Percentiles rank a stretch among this genome's conserved stretches.
phyloP scores from a whole-genome alignment of 1,284 basidiomycete species.

The Trametes versicolor region DNA sequence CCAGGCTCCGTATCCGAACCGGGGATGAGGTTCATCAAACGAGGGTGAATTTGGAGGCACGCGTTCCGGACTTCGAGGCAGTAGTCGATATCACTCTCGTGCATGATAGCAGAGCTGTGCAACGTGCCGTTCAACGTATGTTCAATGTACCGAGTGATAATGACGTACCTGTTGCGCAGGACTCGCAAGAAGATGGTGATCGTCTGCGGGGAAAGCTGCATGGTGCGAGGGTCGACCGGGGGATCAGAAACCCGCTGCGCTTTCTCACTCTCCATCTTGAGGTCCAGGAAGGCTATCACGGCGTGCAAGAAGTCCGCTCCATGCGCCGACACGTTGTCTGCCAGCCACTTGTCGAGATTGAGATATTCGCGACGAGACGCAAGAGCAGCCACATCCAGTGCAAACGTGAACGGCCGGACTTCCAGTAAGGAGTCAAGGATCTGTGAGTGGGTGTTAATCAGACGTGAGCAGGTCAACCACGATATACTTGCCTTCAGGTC shows the following conservation, averaged over 20 bases:
- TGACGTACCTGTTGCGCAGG: conserved; percentile 75
- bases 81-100: conserved; percentile 84
- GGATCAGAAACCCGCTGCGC: conserved; percentile 82
- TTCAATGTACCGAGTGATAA: conserved; percentile 2
- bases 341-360: conserved; percentile 96
- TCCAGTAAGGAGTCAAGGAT: conserved; percentile 92
- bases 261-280: conserved; percentile 93
- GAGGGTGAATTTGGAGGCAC: conserved; percentile 95
- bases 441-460: conserved; percentile 49
- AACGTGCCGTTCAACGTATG: conserved; percentile 13
- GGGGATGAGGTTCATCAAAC: conserved; percentile 95
- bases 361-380: conserved; percentile 94
- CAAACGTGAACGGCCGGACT: conserved; percentile 87
- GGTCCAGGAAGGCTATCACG: conserved; percentile 87
- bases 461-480: background rate
- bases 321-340: conserved; percentile 84
- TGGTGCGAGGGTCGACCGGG: conserved; percentile 80
- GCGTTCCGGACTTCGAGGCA: conserved; percentile 94
- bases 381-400: conserved; percentile 92
- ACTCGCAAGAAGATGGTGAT: conserved; percentile 93
- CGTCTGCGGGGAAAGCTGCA: conserved; percentile 85
- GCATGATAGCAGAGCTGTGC: conserved; percentile 70
- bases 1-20: conserved; percentile 92
- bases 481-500: conserved; percentile 82
- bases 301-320: conserved; percentile 90